A percentile compares a stretch with the other conserved stretches of the same genome.
These are phyloP conservation scores for Tolypocladium nubicola DNA, from an alignment of 2,329 filamentous ascomycete species.

Conservation along the genomic window DNA sequence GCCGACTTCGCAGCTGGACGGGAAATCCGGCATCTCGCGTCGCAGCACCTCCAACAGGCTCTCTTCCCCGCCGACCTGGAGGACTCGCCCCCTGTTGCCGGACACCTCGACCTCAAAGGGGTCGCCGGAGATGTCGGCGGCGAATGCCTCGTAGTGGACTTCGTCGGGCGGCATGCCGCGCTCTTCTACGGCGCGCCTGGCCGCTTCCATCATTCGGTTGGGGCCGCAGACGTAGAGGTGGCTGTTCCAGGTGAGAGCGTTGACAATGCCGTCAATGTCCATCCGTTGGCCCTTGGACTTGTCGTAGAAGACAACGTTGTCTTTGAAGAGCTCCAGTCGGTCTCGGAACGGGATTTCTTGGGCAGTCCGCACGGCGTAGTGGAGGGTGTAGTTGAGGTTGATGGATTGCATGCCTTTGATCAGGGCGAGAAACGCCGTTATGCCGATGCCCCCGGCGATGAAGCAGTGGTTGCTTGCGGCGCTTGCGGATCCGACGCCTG, in stretches of 20 bases:
- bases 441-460: conserved; percentile 53
- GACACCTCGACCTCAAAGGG: conserved; percentile 47
- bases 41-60: conserved; percentile 38
- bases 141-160: conserved; percentile 52
- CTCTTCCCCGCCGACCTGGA: conserved; percentile 38
- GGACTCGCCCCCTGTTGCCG: conserved; percentile 23
- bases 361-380: conserved; percentile 45
- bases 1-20: conserved; percentile 42
- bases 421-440: conserved; percentile 51
- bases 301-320: conserved; percentile 41
- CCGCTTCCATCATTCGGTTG: conserved; percentile 42
- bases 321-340: conserved; percentile 30
- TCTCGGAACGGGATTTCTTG: conserved; percentile 44
- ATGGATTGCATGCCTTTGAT: conserved; percentile 29
- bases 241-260: conserved; percentile 37
- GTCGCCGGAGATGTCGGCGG: conserved; percentile 41
- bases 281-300: conserved; percentile 38
- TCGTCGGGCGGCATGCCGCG: conserved; percentile 35
- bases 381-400: conserved; percentile 40
- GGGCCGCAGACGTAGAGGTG: conserved; percentile 54
- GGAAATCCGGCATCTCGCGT: conserved; percentile 28
- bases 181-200: conserved; percentile 26
- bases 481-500: conserved; percentile 31
- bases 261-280: conserved; percentile 40
- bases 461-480: conserved; percentile 49